Evolutionary conservation across 2,329 filamentous ascomycete genomes (phyloP), one percentile per base, ranked within the genome.

Genomic region (Paraphoma sp.): DNA sequence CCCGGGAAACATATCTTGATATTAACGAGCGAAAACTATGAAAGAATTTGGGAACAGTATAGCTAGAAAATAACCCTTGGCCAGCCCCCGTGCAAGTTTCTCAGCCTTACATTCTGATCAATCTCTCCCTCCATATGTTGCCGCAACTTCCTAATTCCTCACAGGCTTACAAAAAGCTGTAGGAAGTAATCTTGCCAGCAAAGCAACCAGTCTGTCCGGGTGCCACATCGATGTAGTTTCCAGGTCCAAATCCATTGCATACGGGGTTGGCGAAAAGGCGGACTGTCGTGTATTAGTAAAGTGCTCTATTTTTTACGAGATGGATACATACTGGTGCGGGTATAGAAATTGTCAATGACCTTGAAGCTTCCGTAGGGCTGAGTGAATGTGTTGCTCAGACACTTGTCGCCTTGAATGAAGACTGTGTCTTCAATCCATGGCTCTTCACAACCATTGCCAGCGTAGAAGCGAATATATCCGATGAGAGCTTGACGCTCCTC

Each of bases 371-470:
- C 51, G 2, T 53, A 53, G 28, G 51, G 44, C 9, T 3, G n/a
- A 6, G 29, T 53, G 38, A 47, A 53, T n/a, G 17, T 9, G 12
- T 48, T 48, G 5, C 23, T n/a, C 31, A 11, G 28, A 23, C 51
- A 53, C 43, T 14, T 38, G 38, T 40, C 28, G 30, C 18, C n/a
- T n/a, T 56, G 49, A 17, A 28, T 38, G 49, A 56, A 53, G 30
- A 56, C 49, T 12, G 30, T 53, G 49, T 56, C 52, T 30, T 51
- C 47, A 14, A 51, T 46, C 52, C 51, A 55, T 14, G 45, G 47
- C 17, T 50, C 41, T 36, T 55, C 41, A 47, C 52, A 58, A 18
- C 33, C 52, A 17, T 12, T n/a, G n/a, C 30, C 51, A 12, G 31
- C 46, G 38, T 44, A 50, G 48, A 55, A 58, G 10, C 42, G 55